Base-by-base conservation (phyloP, 78 protist genomes). In the Chrysochromulina tobinii region DNA sequence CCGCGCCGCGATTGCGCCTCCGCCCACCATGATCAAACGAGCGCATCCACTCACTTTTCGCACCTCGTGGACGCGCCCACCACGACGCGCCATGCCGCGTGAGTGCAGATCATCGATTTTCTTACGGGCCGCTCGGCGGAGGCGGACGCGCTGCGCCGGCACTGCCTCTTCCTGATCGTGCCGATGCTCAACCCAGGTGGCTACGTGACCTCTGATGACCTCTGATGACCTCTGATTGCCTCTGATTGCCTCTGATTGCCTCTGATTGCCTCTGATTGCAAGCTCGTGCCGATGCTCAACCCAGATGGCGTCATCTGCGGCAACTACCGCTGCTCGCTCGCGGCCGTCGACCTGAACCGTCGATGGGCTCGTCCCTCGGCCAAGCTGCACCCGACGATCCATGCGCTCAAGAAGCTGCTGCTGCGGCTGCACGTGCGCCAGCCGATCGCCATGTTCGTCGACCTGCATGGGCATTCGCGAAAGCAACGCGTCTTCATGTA, bases 111-210 rank as follows among this genome's bases (percentile, higher is more conserved):
- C 38, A 38, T 38, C 38, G 38, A 38, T 38, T 38, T 38, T 38
- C 38, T 38, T 38, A 38, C 38, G 38, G 38, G 38, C 7, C 20
- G 69, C 69, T 64, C 27, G 6, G 25, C 38, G 21, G 15, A 53
- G 61, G 85, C 81, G 61, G 1, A 2, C 67, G 53, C 61, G 67
- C 94, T 96, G 54, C 95, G 97, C 61, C 9, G 48, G 27, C 23
- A 27, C 38, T 3, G 50, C 27, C 20, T 77, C 61, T 77, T 77
- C 27, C 50, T 48, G 59, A 23, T 95, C 54, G 93, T 96, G 18
- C 98, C 98, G 75, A 95, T 95, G 96, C 90, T 96, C 66, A 96
- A 96, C 93, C 98, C 98, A 0, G 98, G 95, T 91, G 98, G 98
- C 15, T 97, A 95, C 18, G 67, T 96, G 54, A 11, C 64, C 61